Evolutionary conservation across 352 stramenopile genomes (phyloP), one percentile per base, ranked within the genome.

Genomic region (Phytophthora ohioensis): DNA sequence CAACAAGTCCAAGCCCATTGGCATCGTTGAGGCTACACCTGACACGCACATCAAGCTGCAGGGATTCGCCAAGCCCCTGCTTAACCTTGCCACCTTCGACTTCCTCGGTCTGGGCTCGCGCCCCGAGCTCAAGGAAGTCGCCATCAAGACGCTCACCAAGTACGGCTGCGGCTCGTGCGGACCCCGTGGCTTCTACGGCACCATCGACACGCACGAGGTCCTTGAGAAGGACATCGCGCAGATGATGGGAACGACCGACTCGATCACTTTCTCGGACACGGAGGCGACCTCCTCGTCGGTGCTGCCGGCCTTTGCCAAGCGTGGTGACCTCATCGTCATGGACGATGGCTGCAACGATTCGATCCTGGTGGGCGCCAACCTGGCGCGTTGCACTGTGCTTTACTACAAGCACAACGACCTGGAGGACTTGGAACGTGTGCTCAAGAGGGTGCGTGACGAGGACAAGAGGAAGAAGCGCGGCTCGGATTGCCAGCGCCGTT

Each of bases 351-450:
- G 97, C 51, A 98, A 98, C 56, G 97, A 99, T 73, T 94, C 97
- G 52, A 89, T 99, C 17, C 71, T 92, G 46, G 84, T 91, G 8
- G 98, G 97, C n/a, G 91, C 97, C 41, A 96, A 91, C 57, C 81
- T 99, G 15, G 96, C 89, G 30, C 88, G 98, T 45, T 98, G 94
- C 64, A 98, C 95, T 32, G 89, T 98, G 5, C 70, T 94, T 27
- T 98, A 95, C 77, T 99, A 99, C 84, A 96, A 97, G 70, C 98
- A 99, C 86, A 99, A 99, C 79, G 97, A 99, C 78, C 88, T 99
- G 72, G 87, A 93, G 11, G 97, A 99, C 73, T 83, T 99, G 13
- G 88, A 98, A 55, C 86, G 96, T 12, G 87, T 99, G 46, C 85
- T 99, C 13, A 81, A 95, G 74, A 88, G 59, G 46, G 81, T 96